Evolutionary conservation across 495 filamentous ascomycete species (phyloP), one percentile per base, ranked within the genome.

Genomic region (Friedmanniomyces simplex): DNA sequence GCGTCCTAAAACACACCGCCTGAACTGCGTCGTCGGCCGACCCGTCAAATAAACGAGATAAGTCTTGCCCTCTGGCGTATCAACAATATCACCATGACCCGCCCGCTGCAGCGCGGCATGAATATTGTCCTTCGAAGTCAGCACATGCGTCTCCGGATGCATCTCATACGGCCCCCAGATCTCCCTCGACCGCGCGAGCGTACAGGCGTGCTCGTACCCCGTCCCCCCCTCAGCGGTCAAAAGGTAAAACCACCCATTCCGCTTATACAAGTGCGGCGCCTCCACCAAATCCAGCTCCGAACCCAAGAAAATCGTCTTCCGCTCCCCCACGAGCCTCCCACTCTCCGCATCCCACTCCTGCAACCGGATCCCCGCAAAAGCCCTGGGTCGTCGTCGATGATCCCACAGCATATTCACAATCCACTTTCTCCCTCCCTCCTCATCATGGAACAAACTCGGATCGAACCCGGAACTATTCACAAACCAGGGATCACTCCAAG

Each of bases 221-320:
- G 82, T 85, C 2, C 83, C 82, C 1, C 81, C 83, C 58, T 86
- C 82, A 1, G 78, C 80, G 24, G 77, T 81, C 14, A 78, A 59
- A 3, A 83, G 72, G 60, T 82, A 82, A 63, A 81, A 83, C 61
- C 68, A 81, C 12, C 73, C 77, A 62, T 79, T 75, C 46, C 73
- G 70, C 68, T 76, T 77, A 62, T 79, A 80, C 12, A 83, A 66
- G 64, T 85, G 82, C 12, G 82, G 81, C 0, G 77, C 83, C 63
- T 86, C 83, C 6, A 80, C 77, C 14, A 82, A 70, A 18, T 71
- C 73, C 32, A 76, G 66, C 0, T 78, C 78, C 20, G 76, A 81
- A 18, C 81, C 81, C 10, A 62, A 57, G 67, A 78, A 83, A 49
- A 85, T 73, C 56, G 74, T 79, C 24, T 54, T 54, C 50, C 71